Evolutionary conservation across 805 yeast species (phyloP), one percentile per base, ranked within the genome.

Genomic region (Metschnikowia sp.): DNA sequence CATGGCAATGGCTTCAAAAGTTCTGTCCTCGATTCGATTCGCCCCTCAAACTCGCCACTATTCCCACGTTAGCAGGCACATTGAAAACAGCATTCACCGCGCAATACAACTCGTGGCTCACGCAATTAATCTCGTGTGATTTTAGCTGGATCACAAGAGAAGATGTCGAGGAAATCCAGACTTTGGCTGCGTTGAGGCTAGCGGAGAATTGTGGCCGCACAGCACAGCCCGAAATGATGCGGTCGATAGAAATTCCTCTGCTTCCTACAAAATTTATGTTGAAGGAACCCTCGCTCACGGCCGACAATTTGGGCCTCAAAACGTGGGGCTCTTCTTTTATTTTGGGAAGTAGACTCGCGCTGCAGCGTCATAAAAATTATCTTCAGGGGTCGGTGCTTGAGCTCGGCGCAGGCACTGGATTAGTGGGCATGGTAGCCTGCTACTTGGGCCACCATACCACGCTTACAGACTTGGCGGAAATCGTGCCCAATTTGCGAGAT

Each of bases 351-450:
- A 65, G 86, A 26, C 61, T 88, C 3, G 50, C 44, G 2, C 46
- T 26, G 43, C 40, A 39, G 12, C 43, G 10, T 3, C 52, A 50
- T 1, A 33, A 44, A 2, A 38, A 47, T 6, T 61, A 61, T 29
- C 51, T 66, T 3, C 22, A 40, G 12, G 64, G 58, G 18, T 63
- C 67, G 0, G 62, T 83, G 0, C 62, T 87, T 29, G 99, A 92
- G 58, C 68, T 94, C n/a, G 99, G 99, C 0, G 76, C 98, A 0
- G 99, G 99, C 0, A 94, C 99, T 0, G 99, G 99, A 0, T 71
- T 92, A 12, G 85, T 84, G 3, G 97, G 98, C 0, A 85, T 94
- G 32, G 74, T 83, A 0, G 74, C 87, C 47, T 79, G 78, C 0
- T 48, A 72, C 8, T 57, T 84, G 6, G 89, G 89, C 0, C 65